Evolutionary conservation across 805 yeast genomes (phyloP).

Genomic region (Candida odintsovae): DNA sequence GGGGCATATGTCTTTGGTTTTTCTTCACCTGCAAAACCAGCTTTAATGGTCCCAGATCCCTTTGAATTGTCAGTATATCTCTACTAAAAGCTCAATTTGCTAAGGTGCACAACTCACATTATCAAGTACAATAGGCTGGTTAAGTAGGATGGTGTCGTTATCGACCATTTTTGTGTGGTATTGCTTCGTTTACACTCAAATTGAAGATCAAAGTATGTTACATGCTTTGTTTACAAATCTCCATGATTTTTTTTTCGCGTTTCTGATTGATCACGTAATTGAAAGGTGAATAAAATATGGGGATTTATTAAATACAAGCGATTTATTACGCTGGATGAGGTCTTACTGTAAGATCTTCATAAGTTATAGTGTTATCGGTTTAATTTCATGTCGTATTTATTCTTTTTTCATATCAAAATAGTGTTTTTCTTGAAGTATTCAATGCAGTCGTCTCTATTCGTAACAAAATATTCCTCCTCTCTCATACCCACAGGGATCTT

Average conservation of each 20-base stretch:
- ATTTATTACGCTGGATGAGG: no score
- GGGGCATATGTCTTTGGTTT: conserved; percentile 64
- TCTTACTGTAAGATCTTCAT: no score
- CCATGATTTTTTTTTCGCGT: not conserved
- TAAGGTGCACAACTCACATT: conserved; percentile 32
- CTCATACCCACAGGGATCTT: conserved; percentile 23
- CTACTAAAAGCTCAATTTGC: not conserved
- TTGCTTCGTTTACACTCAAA: not conserved
- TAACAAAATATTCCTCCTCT: conserved; percentile 18
- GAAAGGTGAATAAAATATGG: no score
- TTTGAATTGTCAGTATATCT: conserved; percentile 8
- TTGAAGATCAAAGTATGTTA: not conserved
- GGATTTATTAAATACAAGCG: no score
- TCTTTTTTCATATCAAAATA: no score
- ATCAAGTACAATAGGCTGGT: conserved; percentile 75
- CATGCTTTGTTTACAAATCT: not conserved
- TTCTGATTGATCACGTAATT: not conserved
- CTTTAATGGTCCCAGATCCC: conserved; percentile 81
- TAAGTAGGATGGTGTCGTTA: conserved; percentile 30
- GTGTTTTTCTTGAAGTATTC: conserved; percentile 7
- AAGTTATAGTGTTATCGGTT: no score
- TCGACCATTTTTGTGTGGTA: conserved; percentile 5
- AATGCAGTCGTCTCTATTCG: conserved; percentile 11
- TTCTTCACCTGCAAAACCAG: conserved; percentile 93
- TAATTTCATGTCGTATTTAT: no score